phyloP scores from a whole-genome alignment of 2,329 filamentous ascomycete genomes.

The Esteya vermicola region DNA sequence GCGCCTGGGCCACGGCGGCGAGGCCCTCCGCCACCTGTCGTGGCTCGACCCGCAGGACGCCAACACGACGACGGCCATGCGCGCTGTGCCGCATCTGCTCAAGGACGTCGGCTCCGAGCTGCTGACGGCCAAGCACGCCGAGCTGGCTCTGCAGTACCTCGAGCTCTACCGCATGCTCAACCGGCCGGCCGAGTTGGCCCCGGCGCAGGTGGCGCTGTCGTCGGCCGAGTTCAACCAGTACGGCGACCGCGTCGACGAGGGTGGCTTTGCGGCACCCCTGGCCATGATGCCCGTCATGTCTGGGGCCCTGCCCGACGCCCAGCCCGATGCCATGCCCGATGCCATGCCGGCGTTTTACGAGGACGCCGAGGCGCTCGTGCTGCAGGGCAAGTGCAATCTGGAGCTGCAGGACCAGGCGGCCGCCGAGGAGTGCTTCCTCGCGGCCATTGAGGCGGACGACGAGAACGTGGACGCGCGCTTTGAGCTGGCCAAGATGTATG shows the following conservation, averaged over 20 bases:
- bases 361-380: conserved; percentile 35
- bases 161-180: conserved; percentile 35
- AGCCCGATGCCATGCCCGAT: neutral
- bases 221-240: conserved; percentile 1
- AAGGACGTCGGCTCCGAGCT: conserved; percentile 46
- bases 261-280: no score
- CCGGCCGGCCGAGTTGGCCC: conserved; percentile 16
- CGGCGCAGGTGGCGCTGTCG: no score
- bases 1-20: conserved; percentile 49
- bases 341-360: conserved; percentile 17
- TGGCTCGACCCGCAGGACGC: conserved; percentile 53
- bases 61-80: conserved; percentile 33
- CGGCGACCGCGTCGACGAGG: conserved; percentile 1
- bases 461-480: conserved; percentile 63
- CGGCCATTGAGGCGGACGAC: conserved; percentile 57
- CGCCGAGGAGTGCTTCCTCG: conserved; percentile 65
- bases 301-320: no score
- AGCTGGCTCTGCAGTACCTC: conserved; percentile 39
- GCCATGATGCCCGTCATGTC: no score
- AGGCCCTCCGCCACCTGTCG: conserved; percentile 58
- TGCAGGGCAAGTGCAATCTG: conserved; percentile 55
- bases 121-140: conserved; percentile 19
- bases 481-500: conserved; percentile 73
- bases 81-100: conserved; percentile 66
- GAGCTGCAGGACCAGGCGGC: conserved; percentile 46